Conservation (phyloP, 345 rosid genomes). For the Hibiscus tridactylites region DNA sequence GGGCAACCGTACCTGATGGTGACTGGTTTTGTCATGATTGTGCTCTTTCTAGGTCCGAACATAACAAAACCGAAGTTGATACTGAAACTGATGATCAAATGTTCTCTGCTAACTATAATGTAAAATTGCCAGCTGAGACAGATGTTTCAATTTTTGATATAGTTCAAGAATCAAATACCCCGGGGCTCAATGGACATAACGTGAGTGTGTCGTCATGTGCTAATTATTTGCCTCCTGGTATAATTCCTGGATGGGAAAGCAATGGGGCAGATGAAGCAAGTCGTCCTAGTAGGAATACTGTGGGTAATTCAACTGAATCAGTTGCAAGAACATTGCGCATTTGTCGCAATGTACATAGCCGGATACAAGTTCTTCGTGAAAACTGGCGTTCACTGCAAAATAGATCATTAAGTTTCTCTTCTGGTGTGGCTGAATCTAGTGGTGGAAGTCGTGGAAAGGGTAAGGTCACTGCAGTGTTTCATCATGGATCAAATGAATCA, state of each 20-base stretch:
- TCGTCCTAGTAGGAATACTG: conserved; percentile 1
- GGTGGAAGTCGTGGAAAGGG: background rate
- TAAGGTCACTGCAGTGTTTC: background rate
- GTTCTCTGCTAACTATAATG: conserved; percentile 3
- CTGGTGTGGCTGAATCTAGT: conserved; percentile 17
- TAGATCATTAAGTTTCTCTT: conserved; percentile 37
- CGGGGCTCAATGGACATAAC: background rate
- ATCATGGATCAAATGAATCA: conserved; percentile 14
- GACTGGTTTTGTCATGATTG: conserved; percentile 69
- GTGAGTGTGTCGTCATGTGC: background rate
- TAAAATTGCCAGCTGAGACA: background rate
- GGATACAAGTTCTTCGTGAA: conserved; percentile 33
- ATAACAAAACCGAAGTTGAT: conserved; percentile 20
- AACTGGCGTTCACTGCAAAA: conserved; percentile 44
- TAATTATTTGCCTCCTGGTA: background rate
- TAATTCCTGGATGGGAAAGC: background rate
- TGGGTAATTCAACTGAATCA: conserved; percentile 10
- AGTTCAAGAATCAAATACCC: conserved; percentile 17
- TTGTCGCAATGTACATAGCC: conserved; percentile 37
- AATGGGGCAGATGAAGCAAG: conserved; percentile 9
- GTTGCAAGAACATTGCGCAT: conserved; percentile 37
- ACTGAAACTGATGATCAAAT: conserved; percentile 5
- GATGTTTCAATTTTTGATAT: conserved; percentile 29
- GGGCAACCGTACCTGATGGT: conserved; percentile 47
- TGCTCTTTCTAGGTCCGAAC: conserved; percentile 34